These are phyloP conservation scores for Biancaea sappan DNA, from an alignment of 306 rosid genomes.

Conservation along the genomic window DNA sequence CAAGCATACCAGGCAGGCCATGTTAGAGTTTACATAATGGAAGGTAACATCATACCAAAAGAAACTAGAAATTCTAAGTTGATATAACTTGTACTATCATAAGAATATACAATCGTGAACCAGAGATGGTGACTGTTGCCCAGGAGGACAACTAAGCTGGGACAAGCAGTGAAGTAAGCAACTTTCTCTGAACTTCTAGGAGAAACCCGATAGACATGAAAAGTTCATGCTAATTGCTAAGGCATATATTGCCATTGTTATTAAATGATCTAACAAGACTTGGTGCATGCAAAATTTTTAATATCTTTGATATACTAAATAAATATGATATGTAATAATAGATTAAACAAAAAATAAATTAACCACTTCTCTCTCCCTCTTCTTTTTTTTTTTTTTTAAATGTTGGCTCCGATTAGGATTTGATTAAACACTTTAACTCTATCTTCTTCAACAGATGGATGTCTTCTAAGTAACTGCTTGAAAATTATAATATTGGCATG, in stretches of 20 bases:
- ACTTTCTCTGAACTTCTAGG: conserved; percentile 10
- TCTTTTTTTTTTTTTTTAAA: no score
- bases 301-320: conserved; percentile 7
- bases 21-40: conserved; percentile 2
- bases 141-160: conserved; percentile 2
- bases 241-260: conserved; percentile 1
- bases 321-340: neutral
- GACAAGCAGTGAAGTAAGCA: neutral
- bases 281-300: conserved; percentile 18
- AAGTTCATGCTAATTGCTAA: neutral
- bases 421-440: no score
- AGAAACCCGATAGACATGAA: conserved; percentile 1
- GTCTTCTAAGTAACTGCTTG: neutral
- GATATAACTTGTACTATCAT: conserved; percentile 5
- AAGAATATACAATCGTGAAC: neutral
- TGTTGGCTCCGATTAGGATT: no score
- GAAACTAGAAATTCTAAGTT: neutral
- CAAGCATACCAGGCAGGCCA: conserved; percentile 2
- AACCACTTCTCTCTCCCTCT: neutral
- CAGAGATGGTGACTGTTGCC: neutral
- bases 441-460: conserved; percentile 2
- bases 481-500: neutral
- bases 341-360: neutral
- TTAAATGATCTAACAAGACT: neutral
- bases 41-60: conserved; percentile 3